These are phyloP conservation scores for Penicillium crustosum DNA, from an alignment of 2,329 filamentous ascomycete genomes.

Conservation along the genomic window DNA sequence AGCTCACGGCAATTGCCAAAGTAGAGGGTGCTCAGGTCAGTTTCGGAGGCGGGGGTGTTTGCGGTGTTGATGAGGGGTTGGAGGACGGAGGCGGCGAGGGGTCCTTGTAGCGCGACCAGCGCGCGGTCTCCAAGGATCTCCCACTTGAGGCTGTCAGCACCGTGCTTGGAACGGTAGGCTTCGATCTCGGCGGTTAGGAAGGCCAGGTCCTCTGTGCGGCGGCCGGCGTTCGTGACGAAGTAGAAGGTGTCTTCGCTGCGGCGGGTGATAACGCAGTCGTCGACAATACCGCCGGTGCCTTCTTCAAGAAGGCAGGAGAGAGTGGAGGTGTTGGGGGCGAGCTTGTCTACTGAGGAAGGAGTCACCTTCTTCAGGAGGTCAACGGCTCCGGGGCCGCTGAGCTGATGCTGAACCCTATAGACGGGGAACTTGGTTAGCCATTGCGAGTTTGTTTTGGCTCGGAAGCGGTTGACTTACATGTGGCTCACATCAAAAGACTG, in stretches of 20 bases:
- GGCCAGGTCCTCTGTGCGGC: conserved; percentile 79
- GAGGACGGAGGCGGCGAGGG: conserved; percentile 70
- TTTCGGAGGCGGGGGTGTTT: conserved; percentile 43
- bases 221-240: conserved; percentile 92
- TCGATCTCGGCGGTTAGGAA: conserved; percentile 72
- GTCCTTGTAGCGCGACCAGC: conserved; percentile 86
- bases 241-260: conserved; percentile 77
- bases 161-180: conserved; percentile 56
- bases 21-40: conserved; percentile 66
- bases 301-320: conserved; percentile 82
- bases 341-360: conserved; percentile 66
- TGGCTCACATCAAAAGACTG: conserved; percentile 91
- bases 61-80: conserved; percentile 58
- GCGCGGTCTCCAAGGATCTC: conserved; percentile 70
- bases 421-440: conserved; percentile 12
- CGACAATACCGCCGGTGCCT: conserved; percentile 82
- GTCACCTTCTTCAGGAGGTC: conserved; percentile 82
- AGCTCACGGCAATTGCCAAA: conserved; percentile 76
- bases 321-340: conserved; percentile 69
- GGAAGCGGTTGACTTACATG: conserved; percentile 63
- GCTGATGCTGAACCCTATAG: conserved; percentile 71
- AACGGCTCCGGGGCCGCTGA: conserved; percentile 76
- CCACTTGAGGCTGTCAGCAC: conserved; percentile 61
- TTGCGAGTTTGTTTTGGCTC: neutral
- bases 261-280: conserved; percentile 88